A percentile compares a stretch with the other conserved stretches of the same genome.
phyloP scores from a whole-genome alignment of 768 basidiomycete genomes.

The Wakefieldia striispora region DNA sequence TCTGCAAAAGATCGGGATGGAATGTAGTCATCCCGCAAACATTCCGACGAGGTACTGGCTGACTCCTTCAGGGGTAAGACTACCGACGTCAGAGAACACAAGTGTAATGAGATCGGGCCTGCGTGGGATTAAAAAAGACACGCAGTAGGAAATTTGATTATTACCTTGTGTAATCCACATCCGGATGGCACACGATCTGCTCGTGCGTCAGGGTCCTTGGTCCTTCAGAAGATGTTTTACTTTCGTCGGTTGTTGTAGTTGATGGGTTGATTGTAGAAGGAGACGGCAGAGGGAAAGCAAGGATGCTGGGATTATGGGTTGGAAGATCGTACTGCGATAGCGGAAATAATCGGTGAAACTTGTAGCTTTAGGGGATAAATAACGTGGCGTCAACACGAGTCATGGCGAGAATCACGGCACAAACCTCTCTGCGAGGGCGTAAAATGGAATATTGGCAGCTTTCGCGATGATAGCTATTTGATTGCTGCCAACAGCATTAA shows the following conservation, averaged over 20 bases:
- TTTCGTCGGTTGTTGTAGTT: constrained; percentile 2
- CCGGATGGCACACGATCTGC: constrained; percentile 79
- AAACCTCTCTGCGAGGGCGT: constrained; percentile 89
- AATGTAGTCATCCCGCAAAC: constrained; percentile 65
- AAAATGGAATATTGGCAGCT: constrained; percentile 92
- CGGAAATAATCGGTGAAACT: constrained; percentile 95
- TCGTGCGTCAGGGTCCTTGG: constrained; percentile 64
- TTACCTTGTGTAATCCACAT: constrained; percentile 92
- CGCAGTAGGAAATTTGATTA: constrained; percentile 16
- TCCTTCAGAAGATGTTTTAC: background rate
- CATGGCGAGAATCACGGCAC: constrained; percentile 21
- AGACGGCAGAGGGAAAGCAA: constrained; percentile 58
- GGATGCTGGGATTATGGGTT: constrained; percentile 70
- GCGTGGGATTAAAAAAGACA: constrained; percentile 25
- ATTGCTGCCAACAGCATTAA: constrained; percentile 93
- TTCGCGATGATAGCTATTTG: constrained; percentile 97
- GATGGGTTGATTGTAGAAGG: constrained; percentile 6
- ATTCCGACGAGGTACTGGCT: constrained; percentile 95
- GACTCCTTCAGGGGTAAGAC: constrained; percentile 88
- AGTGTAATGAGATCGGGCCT: constrained; percentile 92
- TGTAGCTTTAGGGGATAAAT: constrained; percentile 62
- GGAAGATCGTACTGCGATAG: constrained; percentile 88
- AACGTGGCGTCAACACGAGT: constrained; percentile 22
- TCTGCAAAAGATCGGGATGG: constrained; percentile 3
- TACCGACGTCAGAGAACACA: constrained; percentile 93